These are phyloP conservation scores for Plasmodiophora brassicae DNA, from an alignment of 208 protist species.

Conservation along the genomic window DNA sequence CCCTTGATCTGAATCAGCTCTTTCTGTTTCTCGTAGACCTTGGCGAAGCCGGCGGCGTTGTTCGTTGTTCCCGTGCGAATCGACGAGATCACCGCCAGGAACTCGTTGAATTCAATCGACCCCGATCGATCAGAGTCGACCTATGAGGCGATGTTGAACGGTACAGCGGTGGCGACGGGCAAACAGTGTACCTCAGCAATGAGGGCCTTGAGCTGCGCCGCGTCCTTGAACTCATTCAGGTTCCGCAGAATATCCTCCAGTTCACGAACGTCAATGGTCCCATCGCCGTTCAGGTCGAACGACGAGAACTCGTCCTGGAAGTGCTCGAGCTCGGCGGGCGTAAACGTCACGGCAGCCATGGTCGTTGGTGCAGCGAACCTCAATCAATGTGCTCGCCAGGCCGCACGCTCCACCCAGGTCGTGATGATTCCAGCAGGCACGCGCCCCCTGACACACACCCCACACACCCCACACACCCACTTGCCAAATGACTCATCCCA, in stretches of 20 bases:
- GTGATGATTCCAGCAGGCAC: too few species aligned
- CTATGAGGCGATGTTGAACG: neutral
- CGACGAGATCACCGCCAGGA: slow-evolving; percentile 35
- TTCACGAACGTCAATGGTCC: slow-evolving; percentile 29
- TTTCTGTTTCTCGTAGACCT: slow-evolving; percentile 46
- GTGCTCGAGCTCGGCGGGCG: slow-evolving; percentile 18
- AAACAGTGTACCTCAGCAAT: neutral
- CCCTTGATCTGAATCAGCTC: slow-evolving; percentile 39
- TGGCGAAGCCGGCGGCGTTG: slow-evolving; percentile 31
- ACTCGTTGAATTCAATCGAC: slow-evolving; percentile 34
- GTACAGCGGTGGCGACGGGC: too few species aligned
- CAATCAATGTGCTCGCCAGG: too few species aligned
- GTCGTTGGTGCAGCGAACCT: too few species aligned
- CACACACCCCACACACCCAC: too few species aligned
- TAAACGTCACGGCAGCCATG: slow-evolving; percentile 31
- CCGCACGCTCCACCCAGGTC: too few species aligned
- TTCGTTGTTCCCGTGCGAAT: neutral
- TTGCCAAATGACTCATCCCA: too few species aligned
- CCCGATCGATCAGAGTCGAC: slow-evolving; percentile 36
- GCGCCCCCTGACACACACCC: too few species aligned
- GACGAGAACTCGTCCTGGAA: slow-evolving; percentile 36
- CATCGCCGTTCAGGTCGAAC: slow-evolving; percentile 35
- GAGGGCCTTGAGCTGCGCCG: neutral
- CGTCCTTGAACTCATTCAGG: slow-evolving; percentile 40
- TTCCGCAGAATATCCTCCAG: slow-evolving; percentile 14